Evolutionary conservation across 371 early-diverging fungal genomes (phyloP), one percentile per base, ranked within the genome.

Genomic region (Mucor circinelloides): DNA sequence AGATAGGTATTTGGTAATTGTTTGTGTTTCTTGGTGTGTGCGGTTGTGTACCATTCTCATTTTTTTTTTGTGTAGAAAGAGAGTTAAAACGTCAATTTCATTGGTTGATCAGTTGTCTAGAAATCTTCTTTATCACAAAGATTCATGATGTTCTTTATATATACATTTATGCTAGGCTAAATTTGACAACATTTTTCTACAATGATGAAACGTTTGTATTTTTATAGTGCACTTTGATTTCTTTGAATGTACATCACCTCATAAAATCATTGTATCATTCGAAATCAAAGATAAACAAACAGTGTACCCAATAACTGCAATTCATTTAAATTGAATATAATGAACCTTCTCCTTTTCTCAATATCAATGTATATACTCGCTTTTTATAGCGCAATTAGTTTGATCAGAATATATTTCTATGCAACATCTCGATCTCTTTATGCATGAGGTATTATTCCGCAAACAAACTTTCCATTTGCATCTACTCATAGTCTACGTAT

Each of bases 21-120:
- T 50, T 50, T 50, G 44, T 44, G 44, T 44, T 44, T 44, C 44
- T 44, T 44, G 44, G 44, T 50, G 50, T 50, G 50, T 44, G 50
- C 50, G 50, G 50, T 50, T 50, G 50, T 50, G 50, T 23, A 50
- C 50, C 50, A 50, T 50, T 50, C 23, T 50, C 50, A 23, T 19
- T 25, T 50, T 50, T n/a, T 12, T 48, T 23, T 8, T 2, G 25
- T 25, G 12, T 23, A 50, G 50, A 21, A 10, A 25, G 23, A 50
- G 21, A 3, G 48, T 46, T 19, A 19, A 46, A 8, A 19, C 21
- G 21, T 25, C 21, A 3, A 50, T 50, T 8, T 50, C 50, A 50
- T 50, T 50, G 50, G 50, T 23, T 25, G 25, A 25, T 50, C 50
- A 50, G 25, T 50, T 13, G 4, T 25, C 25, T 19, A 6, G 25